These are phyloP conservation scores for Vitis labrusca DNA, from an alignment of 164 flowering plant species.

Conservation along the genomic window DNA sequence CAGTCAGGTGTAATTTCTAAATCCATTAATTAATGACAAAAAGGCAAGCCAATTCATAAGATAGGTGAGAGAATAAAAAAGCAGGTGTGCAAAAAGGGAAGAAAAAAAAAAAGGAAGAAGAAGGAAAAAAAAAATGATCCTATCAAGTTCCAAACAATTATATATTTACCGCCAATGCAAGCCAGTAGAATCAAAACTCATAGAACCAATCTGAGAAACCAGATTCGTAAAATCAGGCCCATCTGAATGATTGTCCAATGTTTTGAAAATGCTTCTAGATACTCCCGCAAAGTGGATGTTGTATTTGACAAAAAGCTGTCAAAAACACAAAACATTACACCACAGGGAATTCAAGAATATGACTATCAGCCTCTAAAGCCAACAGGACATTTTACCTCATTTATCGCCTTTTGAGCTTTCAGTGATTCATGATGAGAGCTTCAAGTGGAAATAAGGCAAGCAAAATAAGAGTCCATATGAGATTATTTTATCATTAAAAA, in stretches of 20 bases:
- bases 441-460: constrained; percentile 23
- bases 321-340: constrained; percentile 4
- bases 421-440: constrained; percentile 95
- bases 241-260: constrained; percentile 42
- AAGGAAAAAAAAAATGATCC: too few relatives aligned
- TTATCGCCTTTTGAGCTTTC: constrained; percentile 94
- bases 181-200: constrained; percentile 75
- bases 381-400: constrained; percentile 56
- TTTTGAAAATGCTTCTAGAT: constrained; percentile 61
- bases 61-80: background rate
- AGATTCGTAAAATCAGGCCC: constrained; percentile 58
- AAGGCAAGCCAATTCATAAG: background rate
- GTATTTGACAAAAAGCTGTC: constrained; percentile 92
- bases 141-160: background rate
- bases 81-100: too few relatives aligned
- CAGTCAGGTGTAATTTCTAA: background rate
- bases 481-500: background rate
- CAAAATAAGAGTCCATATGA: constrained; percentile 3
- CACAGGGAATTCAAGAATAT: background rate
- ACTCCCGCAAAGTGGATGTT: constrained; percentile 90
- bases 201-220: constrained; percentile 80
- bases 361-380: background rate
- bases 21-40: background rate
- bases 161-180: constrained; percentile 89
- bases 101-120: too few relatives aligned